Evolutionary conservation across 2,329 filamentous ascomycete species (phyloP).

Genomic region (Epichloe bromicola): DNA sequence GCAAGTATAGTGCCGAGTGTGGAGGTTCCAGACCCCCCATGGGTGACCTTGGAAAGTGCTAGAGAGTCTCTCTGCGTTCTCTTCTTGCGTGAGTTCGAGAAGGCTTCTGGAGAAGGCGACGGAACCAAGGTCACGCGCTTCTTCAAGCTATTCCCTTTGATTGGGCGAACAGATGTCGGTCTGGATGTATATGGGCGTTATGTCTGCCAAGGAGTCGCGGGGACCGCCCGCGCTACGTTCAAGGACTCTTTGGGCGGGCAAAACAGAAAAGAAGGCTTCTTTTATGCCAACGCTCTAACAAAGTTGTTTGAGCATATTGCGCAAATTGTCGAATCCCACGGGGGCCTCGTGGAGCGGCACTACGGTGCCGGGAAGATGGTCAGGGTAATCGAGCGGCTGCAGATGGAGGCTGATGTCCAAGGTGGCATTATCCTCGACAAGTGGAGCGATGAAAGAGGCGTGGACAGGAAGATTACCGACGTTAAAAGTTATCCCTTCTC

Average conservation of each 20-base stretch:
- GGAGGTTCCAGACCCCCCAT: slow-evolving; percentile 85
- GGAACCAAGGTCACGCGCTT: slow-evolving; percentile 85
- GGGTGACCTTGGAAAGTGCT: slow-evolving; percentile 73
- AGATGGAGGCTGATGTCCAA: slow-evolving; percentile 91
- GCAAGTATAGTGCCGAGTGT: slow-evolving; percentile 88
- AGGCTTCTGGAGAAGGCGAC: slow-evolving; percentile 75
- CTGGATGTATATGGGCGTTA: slow-evolving; percentile 92
- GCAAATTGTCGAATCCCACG: slow-evolving; percentile 87
- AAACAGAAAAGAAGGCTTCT: slow-evolving; percentile 58
- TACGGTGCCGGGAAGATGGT: slow-evolving; percentile 91
- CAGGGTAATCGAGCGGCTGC: slow-evolving; percentile 80
- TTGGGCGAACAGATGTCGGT: slow-evolving; percentile 77
- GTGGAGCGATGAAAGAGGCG: slow-evolving; percentile 78
- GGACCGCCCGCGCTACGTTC: slow-evolving; percentile 66
- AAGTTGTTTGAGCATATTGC: slow-evolving; percentile 96
- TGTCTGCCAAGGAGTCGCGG: slow-evolving; percentile 87
- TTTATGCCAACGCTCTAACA: slow-evolving; percentile 83
- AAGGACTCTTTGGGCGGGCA: slow-evolving; percentile 47
- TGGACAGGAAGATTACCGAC: slow-evolving; percentile 81
- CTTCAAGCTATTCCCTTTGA: slow-evolving; percentile 95
- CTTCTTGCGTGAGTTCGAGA: slow-evolving; percentile 91
- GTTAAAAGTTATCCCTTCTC: slow-evolving; percentile 97
- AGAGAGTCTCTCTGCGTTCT: slow-evolving; percentile 81
- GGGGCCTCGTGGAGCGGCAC: slow-evolving; percentile 80
- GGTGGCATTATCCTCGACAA: slow-evolving; percentile 92